Base-by-base conservation (phyloP, 202 grass and related monocot species). In the Hordeum pubiflorum region DNA sequence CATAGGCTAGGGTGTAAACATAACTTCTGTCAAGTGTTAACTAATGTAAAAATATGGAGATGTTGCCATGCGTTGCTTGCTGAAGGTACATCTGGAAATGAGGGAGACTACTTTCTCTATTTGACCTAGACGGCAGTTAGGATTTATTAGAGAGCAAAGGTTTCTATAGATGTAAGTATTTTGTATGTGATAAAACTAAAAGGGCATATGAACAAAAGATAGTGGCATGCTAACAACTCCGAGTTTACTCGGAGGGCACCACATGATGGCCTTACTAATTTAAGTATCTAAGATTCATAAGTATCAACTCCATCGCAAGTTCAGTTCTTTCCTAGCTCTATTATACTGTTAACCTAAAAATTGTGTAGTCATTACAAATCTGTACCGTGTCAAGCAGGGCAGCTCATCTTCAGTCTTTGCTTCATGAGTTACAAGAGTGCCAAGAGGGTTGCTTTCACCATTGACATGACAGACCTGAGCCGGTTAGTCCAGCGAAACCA, bases 401-500 rank as follows among this genome's bases (percentile, higher is more conserved):
- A 85, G 85, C 96, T 99, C 55, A 63, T 77, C 66, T 86, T 96
- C 52, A 63, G 50, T 37, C 69, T 93, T 23, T 63, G 89, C 63
- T 96, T 96, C 81, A 78, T 93, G 23, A 90, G 86, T 73, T 88
- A 90, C 84, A 89, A 76, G 64, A 90, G 63, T 4, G 66, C 80
- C 48, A 87, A 77, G 85, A 99, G 84, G 66, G 20, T 91, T 66
- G 77, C 33, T 77, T 62, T 99, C 70, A 83, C 62, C 54, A 72
- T 96, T 8, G 89, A 93, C 67, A 79, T 99, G 91, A 88, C 87
- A 64, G 80, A 93, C 66, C 65, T 99, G 77, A 91, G 83, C 71
- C 23, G 90, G 96, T 99, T 82, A 74, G 90, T 90, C 64, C 21
- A 73, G 15, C n/a, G 75, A 21, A 54, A 65, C 76, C 48, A 22